Percentiles rank a stretch among this genome's conserved stretches.
Evolutionary conservation across 1,284 basidiomycete genomes (phyloP).

Genomic region (Leccinum huronense): DNA sequence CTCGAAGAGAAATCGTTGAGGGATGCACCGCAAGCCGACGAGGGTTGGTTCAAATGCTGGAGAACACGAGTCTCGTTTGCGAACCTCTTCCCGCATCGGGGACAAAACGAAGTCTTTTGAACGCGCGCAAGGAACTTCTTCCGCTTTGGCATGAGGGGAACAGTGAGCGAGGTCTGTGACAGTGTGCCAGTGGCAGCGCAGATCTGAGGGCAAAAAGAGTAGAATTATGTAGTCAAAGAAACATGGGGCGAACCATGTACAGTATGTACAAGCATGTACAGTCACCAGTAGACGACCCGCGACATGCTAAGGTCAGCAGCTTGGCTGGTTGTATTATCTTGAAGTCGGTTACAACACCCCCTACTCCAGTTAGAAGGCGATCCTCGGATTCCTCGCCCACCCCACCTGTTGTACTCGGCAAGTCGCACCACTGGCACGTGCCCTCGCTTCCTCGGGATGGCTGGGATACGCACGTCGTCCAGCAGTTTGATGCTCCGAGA

Average conservation of each 20-base stretch:
- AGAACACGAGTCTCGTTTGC: neutral
- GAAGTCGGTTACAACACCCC: too few species aligned
- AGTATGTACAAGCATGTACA: too few species aligned
- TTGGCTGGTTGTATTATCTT: too few species aligned
- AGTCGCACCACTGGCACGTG: too few species aligned
- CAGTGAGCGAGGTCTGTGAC: neutral
- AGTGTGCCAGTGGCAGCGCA: neutral
- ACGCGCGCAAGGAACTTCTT: neutral
- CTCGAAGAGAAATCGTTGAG: neutral
- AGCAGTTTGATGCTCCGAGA: too few species aligned
- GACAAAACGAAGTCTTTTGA: constrained; percentile 5
- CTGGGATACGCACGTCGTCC: too few species aligned
- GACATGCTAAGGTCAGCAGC: too few species aligned
- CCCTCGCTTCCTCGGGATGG: too few species aligned
- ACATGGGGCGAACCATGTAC: neutral
- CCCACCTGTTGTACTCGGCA: too few species aligned
- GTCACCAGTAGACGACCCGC: too few species aligned
- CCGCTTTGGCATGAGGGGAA: constrained; percentile 4
- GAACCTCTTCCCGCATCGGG: constrained; percentile 5
- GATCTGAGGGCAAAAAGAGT: neutral
- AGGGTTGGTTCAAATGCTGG: constrained; percentile 12
- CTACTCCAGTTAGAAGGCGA: too few species aligned
- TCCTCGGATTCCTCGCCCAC: too few species aligned
- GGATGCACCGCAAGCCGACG: neutral
- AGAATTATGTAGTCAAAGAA: neutral